Evolutionary conservation across 1,139 yeast species (phyloP).

Genomic region (Pichia sp.): DNA sequence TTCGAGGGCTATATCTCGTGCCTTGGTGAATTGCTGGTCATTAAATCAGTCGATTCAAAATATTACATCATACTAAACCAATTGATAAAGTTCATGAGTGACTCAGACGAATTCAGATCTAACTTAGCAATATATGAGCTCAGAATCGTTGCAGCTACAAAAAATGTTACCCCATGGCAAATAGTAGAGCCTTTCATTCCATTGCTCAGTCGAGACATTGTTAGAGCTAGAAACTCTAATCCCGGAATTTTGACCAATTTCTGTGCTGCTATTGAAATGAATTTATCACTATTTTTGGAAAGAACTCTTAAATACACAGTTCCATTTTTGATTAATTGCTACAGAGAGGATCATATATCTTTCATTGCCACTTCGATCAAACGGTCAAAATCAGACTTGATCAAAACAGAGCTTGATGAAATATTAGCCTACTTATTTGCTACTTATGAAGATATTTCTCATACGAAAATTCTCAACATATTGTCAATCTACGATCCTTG

Average conservation of each 20-base stretch:
- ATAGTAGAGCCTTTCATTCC: conserved; percentile 76
- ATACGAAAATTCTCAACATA: conserved; percentile 49
- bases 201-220: conserved; percentile 61
- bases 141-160: conserved; percentile 40
- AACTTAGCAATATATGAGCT: conserved; percentile 61
- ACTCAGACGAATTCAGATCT: conserved; percentile 55
- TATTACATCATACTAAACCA: conserved; percentile 56
- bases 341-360: conserved; percentile 57
- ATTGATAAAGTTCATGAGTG: conserved; percentile 57
- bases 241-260: conserved; percentile 55
- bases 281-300: conserved; percentile 55
- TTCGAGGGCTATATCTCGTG: conserved; percentile 61
- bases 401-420: conserved; percentile 34
- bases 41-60: conserved; percentile 54
- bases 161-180: conserved; percentile 56
- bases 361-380: conserved; percentile 44
- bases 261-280: conserved; percentile 60
- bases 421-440: conserved; percentile 45
- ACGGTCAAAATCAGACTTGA: conserved; percentile 23
- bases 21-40: conserved; percentile 56
- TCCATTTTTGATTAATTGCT: conserved; percentile 48
- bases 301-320: conserved; percentile 72
- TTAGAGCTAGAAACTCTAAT: conserved; percentile 46
- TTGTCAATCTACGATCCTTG: conserved; percentile 50
- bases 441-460: conserved; percentile 37